Base-by-base conservation (phyloP, 2,329 filamentous ascomycete species). In the Grosmannia huntii region DNA sequence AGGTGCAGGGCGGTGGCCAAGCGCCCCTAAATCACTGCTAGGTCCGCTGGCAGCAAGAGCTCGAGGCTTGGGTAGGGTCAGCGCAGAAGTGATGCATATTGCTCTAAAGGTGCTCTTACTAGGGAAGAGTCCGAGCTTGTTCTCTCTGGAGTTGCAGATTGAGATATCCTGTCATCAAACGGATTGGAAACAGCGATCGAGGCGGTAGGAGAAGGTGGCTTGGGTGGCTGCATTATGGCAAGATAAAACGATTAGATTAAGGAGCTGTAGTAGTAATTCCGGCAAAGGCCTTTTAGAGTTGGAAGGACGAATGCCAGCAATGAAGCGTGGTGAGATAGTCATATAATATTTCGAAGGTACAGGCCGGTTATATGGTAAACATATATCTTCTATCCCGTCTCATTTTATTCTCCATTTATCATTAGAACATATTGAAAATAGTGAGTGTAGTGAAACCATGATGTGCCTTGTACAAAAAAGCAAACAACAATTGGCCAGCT, bases 1-100 rank as follows among this genome's bases (percentile, higher is more conserved):
- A 3, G 55, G 55, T n/a, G 55, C 55, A 14, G 55, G 55, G n/a
- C 55, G 55, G 21, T 51, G 55, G 14, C 55, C 55, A 9, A 38
- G 55, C 0, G 48, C 7, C 28, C 23, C 12, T 19, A 12, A 16
- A 3, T 14, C 25, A n/a, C 25, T 19, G 7, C 21, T 16, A 49
- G 46, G 9, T 49, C 21, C 21, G 3, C 12, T 25, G 7, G 25
- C 12, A n/a, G 11, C 23, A 14, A n/a, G 5, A 31, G 48, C 28
- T 3, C 16, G 25, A 28, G 25, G 25, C 48, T 49, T 23, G 10
- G 9, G 23, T 46, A 44, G 21, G 4, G 46, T 49, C 5, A 49
- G 33, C 21, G 10, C 14, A 12, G 14, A 23, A 31, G 11, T 41
- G 11, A 41, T 5, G 33, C 5, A 19, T 19, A 9, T 10, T 23